Evolutionary conservation across 192 early-diverging fungal species (phyloP).

Genomic region (Coemansia furcata): DNA sequence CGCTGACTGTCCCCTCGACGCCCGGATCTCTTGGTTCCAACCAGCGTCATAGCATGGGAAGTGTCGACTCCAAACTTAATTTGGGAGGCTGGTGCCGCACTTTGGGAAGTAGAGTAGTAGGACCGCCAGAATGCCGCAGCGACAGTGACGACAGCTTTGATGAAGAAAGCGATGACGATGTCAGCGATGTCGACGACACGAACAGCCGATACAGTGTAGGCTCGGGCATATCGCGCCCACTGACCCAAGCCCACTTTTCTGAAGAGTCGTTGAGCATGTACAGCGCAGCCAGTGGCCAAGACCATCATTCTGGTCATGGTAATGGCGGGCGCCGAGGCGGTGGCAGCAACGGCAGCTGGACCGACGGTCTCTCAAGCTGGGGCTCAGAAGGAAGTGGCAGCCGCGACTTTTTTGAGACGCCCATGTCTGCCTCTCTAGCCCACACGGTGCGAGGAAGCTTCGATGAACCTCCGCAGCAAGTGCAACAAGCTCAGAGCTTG

Average conservation of each 20-base stretch:
- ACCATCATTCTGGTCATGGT: conserved; percentile 3
- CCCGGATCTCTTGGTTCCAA: conserved; percentile 32
- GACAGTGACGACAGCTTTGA: not conserved
- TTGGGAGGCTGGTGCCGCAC: not conserved
- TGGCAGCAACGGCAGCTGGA: conserved; percentile 6
- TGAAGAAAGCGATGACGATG: not conserved
- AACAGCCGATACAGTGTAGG: conserved; percentile 9
- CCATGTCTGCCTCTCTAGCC: not conserved
- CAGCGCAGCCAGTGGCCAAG: conserved; percentile 25
- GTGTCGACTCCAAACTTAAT: not conserved
- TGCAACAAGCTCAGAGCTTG: not conserved
- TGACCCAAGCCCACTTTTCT: conserved; percentile 24
- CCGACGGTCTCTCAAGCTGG: not conserved
- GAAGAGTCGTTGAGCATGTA: conserved; percentile 28
- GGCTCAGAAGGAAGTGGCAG: not conserved
- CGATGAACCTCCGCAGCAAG: not conserved
- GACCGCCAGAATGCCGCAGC: not conserved
- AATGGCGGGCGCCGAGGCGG: not conserved
- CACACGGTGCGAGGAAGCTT: not conserved
- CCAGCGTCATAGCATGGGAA: not conserved
- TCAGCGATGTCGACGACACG: not conserved
- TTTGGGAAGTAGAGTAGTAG: not conserved
- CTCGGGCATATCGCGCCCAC: conserved; percentile 10
- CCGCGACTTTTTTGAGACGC: conserved; percentile 6
- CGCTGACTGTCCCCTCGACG: conserved; percentile 46